Conservation (phyloP, 768 basidiomycete genomes). For the Pholiota molesta region DNA sequence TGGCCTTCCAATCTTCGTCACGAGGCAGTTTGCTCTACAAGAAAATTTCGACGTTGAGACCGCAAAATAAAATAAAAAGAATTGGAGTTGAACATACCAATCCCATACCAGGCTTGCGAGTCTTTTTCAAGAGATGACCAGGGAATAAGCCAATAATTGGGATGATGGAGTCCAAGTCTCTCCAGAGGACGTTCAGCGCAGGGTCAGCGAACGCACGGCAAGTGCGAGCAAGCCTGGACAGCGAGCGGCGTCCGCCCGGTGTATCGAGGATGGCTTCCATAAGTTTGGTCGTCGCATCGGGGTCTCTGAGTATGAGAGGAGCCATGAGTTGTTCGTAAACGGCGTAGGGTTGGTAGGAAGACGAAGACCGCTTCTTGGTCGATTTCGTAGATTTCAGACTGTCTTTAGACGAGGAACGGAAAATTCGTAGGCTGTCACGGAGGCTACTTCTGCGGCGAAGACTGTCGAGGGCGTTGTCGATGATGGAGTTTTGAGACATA, state of each 20-base stretch:
- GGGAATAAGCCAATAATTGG: conserved; percentile 79
- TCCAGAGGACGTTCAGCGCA: conserved; percentile 73
- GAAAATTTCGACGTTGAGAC: conserved; percentile 9
- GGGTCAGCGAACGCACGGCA: conserved; percentile 76
- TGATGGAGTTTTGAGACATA: conserved; percentile 41
- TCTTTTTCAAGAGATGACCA: conserved; percentile 63
- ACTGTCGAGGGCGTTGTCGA: conserved; percentile 39
- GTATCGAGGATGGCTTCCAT: conserved; percentile 52
- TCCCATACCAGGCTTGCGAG: conserved; percentile 74
- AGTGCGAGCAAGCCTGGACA: conserved; percentile 75
- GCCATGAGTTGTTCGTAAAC: conserved; percentile 53
- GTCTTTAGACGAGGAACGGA: conserved; percentile 26
- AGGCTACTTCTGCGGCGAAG: conserved; percentile 35
- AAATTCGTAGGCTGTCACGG: conserved; percentile 33
- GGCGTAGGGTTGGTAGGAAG: conserved; percentile 42
- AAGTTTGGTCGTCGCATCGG: conserved; percentile 55
- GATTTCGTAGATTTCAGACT: conserved; percentile 23
- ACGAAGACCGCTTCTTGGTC: conserved; percentile 25
- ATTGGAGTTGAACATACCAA: conserved; percentile 51
- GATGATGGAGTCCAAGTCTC: conserved; percentile 73
- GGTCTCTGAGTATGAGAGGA: conserved; percentile 62
- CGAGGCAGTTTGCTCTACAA: conserved; percentile 60
- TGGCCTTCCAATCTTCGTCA: conserved; percentile 68
- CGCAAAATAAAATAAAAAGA: neutral
- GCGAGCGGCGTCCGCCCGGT: conserved; percentile 65